Percentiles rank a stretch among this genome's conserved stretches.
Conservation (phyloP, 495 filamentous ascomycete genomes). For the Tuber calosporum region DNA sequence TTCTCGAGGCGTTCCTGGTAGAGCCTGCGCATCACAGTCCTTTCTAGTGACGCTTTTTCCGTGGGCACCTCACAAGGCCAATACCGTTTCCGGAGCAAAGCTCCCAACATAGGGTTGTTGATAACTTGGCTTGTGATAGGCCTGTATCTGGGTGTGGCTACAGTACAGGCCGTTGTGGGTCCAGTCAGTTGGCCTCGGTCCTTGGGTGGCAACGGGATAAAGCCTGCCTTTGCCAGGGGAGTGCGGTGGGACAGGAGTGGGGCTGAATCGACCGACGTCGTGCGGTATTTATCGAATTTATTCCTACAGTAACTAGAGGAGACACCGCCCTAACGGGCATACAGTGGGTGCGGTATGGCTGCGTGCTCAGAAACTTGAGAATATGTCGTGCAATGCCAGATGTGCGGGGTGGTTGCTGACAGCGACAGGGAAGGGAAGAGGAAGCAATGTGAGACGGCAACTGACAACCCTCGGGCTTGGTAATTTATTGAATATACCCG, state of each 20-base stretch:
- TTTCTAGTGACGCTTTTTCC: background rate
- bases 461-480: background rate
- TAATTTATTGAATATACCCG: background rate
- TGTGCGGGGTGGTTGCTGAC: background rate
- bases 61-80: background rate
- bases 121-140: background rate
- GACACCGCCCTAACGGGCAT: too few species aligned
- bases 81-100: background rate
- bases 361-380: background rate
- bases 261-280: background rate
- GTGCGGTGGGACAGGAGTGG: background rate
- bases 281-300: too few species aligned
- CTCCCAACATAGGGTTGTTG: background rate
- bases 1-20: background rate
- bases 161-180: background rate
- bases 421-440: background rate
- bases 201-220: background rate
- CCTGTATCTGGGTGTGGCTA: background rate
- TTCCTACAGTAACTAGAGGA: too few species aligned
- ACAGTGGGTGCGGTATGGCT: background rate
- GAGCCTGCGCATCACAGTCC: background rate
- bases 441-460: background rate
- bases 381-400: background rate
- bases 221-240: background rate
- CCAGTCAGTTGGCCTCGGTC: background rate